These are phyloP conservation scores for Cryptococcus depauperatus DNA, from an alignment of 1,284 basidiomycete genomes.

Conservation along the genomic window DNA sequence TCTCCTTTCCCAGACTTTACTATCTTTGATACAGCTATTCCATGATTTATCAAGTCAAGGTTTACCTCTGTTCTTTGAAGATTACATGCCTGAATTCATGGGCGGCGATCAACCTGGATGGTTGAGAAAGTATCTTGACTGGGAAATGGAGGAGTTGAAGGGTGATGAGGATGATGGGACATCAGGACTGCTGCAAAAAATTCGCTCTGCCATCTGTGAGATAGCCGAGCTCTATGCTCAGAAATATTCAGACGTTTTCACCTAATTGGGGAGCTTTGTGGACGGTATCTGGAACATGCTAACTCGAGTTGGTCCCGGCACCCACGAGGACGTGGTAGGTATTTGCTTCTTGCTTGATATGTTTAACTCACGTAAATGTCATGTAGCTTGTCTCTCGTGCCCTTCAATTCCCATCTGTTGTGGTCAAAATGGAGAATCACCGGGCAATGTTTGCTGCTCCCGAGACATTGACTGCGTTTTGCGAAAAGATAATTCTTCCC, in stretches of 20 bases:
- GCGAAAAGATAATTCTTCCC: conserved; percentile 85
- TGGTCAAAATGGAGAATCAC: conserved; percentile 78
- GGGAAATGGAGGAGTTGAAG: conserved; percentile 62
- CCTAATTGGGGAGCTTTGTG: conserved; percentile 73
- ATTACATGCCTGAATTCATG: conserved; percentile 75
- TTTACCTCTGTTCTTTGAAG: conserved; percentile 88
- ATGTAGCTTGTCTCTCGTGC: conserved; percentile 94
- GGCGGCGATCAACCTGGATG: conserved; percentile 53
- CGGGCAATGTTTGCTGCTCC: conserved; percentile 53
- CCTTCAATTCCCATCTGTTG: conserved; percentile 82
- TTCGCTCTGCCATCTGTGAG: conserved; percentile 85
- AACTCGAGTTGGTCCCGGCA: conserved; percentile 59
- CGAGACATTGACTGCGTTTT: conserved; percentile 72
- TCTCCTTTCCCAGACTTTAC: conserved; percentile 62
- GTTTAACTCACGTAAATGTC: no score
- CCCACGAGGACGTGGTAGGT: conserved; percentile 71
- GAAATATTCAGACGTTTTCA: conserved; percentile 80
- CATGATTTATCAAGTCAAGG: conserved; percentile 94
- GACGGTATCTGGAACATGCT: conserved; percentile 84
- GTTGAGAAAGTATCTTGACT: conserved; percentile 69
- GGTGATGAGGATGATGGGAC: conserved; percentile 73
- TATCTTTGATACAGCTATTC: conserved; percentile 76
- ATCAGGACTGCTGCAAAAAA: conserved; percentile 72
- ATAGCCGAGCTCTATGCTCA: conserved; percentile 89
- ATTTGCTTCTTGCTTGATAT: no score